Percentiles rank a stretch among this genome's conserved stretches.
Evolutionary conservation across 1,284 basidiomycete genomes (phyloP).

Genomic region (Ustilago shanxiensis): DNA sequence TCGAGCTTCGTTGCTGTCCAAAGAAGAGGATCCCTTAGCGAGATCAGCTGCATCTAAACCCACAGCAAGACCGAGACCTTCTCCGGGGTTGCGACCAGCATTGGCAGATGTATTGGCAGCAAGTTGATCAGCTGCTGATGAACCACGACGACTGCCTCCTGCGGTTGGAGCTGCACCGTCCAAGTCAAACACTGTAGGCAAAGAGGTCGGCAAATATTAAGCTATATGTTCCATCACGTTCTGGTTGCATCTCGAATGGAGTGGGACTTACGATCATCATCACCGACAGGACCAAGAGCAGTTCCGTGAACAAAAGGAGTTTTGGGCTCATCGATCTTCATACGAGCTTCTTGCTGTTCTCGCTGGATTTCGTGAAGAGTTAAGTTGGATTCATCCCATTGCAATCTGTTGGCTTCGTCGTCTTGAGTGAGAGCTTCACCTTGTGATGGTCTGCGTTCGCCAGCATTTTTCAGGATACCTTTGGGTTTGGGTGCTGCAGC

Average conservation of each 20-base stretch:
- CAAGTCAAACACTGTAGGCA: conserved; percentile 58
- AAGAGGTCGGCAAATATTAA: neutral
- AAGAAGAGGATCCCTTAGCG: conserved; percentile 10
- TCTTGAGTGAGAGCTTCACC: conserved; percentile 22
- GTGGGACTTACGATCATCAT: conserved; percentile 59
- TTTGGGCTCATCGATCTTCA: conserved; percentile 70
- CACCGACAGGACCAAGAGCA: conserved; percentile 55
- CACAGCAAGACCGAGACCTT: conserved; percentile 39
- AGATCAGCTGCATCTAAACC: conserved; percentile 58
- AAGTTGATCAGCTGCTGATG: conserved; percentile 54
- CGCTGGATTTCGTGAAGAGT: conserved; percentile 66
- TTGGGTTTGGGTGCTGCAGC: conserved; percentile 64
- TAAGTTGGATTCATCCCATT: conserved; percentile 69
- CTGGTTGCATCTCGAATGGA: no score
- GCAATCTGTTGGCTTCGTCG: conserved; percentile 51
- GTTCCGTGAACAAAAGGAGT: conserved; percentile 68
- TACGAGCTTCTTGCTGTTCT: conserved; percentile 63
- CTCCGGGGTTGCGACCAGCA: conserved; percentile 35
- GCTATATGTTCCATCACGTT: no score
- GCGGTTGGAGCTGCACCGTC: conserved; percentile 42
- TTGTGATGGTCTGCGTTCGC: conserved; percentile 45
- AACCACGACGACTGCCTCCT: conserved; percentile 22
- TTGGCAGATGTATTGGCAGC: conserved; percentile 65
- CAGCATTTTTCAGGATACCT: conserved; percentile 67
- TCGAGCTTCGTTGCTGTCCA: neutral